Conservation (phyloP, 805 yeast species). For the Metschnikowia henanensis region DNA sequence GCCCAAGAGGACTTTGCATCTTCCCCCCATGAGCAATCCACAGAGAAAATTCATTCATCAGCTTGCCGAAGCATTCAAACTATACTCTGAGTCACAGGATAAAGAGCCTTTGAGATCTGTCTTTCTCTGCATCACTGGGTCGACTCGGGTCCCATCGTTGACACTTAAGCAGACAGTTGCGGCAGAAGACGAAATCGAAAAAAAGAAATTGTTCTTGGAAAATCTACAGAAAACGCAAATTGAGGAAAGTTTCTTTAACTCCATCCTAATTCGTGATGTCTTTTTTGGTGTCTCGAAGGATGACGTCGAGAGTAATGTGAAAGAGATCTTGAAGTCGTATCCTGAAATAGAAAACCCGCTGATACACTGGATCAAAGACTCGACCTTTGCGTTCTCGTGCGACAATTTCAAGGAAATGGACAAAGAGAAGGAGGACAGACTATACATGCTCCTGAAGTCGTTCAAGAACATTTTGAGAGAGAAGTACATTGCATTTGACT, state of each 20-base stretch:
- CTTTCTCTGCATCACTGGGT: conserved; percentile 46
- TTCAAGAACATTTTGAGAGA: conserved; percentile 35
- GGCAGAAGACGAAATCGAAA: conserved; percentile 18
- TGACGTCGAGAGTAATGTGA: conserved; percentile 38
- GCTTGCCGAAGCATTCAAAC: conserved; percentile 55
- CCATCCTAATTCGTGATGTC: conserved; percentile 52
- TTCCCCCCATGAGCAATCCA: conserved; percentile 69
- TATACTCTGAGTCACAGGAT: conserved; percentile 76
- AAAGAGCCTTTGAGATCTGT: conserved; percentile 79
- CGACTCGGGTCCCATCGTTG: conserved; percentile 40
- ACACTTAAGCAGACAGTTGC: conserved; percentile 46
- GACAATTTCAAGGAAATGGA: conserved; percentile 32
- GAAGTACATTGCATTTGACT: conserved; percentile 49
- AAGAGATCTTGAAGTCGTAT: conserved; percentile 20
- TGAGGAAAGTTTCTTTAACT: conserved; percentile 46
- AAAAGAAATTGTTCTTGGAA: conserved; percentile 24
- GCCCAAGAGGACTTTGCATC: conserved; percentile 48
- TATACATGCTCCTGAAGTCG: conserved; percentile 39
- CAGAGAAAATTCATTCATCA: conserved; percentile 74
- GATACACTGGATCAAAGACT: conserved; percentile 43
- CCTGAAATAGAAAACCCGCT: conserved; percentile 25
- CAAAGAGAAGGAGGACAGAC: conserved; percentile 41
- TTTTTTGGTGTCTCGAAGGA: conserved; percentile 52
- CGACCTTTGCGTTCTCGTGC: conserved; percentile 42
- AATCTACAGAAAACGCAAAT: conserved; percentile 23